Conservation (phyloP, 495 filamentous ascomycete species). For the Neurospora tetrasperma region DNA sequence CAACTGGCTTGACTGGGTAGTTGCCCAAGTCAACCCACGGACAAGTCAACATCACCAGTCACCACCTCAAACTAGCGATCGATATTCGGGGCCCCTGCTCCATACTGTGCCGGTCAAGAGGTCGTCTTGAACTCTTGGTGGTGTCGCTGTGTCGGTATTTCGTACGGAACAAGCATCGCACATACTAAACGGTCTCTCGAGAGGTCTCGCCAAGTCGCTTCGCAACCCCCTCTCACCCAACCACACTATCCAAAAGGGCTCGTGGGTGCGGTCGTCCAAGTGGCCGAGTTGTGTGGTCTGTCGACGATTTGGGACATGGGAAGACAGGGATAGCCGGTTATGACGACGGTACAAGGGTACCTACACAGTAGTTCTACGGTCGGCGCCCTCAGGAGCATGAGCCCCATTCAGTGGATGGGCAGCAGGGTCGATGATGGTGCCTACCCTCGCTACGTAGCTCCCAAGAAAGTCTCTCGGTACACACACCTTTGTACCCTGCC, state of each 20-base stretch:
- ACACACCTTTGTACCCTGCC: neutral
- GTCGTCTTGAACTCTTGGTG: neutral
- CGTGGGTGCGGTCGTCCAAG: neutral
- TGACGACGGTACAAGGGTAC: neutral
- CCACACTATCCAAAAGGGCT: neutral
- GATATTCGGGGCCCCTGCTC: neutral
- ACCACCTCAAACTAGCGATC: neutral
- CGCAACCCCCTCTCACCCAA: neutral
- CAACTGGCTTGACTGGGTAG: neutral
- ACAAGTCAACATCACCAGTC: neutral
- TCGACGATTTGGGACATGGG: neutral
- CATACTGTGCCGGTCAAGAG: neutral
- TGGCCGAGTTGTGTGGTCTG: neutral
- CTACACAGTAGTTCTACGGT: neutral
- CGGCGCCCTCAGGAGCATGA: neutral
- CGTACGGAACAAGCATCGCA: neutral
- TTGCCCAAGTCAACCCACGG: neutral
- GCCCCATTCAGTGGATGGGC: neutral
- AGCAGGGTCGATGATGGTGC: neutral
- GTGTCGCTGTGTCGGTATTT: neutral
- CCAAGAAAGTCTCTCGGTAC: neutral
- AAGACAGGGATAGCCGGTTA: neutral
- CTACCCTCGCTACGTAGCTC: neutral
- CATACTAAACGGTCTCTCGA: neutral
- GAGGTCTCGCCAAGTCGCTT: neutral